Percentiles rank a stretch among this genome's conserved stretches.
phyloP scores from a whole-genome alignment of 1,139 yeast genomes.

The Saccharomyces hybrid region DNA sequence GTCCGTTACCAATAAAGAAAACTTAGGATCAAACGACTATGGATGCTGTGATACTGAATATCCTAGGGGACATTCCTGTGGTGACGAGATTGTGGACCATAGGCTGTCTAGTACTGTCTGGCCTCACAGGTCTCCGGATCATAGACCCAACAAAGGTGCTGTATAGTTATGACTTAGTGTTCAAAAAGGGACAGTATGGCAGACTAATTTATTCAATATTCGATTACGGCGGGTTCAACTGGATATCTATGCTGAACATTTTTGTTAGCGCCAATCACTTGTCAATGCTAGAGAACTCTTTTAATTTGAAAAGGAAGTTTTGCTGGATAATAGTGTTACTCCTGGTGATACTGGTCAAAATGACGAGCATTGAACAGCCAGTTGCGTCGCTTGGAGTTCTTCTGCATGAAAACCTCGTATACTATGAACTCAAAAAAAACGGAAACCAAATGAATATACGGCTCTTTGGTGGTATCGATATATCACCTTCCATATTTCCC shows the following conservation, averaged over 20 bases:
- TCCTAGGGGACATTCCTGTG: constrained; percentile 25
- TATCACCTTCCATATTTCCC: constrained; percentile 20
- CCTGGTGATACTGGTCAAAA: constrained; percentile 12
- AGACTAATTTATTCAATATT: constrained; percentile 27
- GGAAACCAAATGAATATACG: constrained; percentile 16
- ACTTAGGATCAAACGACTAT: constrained; percentile 7
- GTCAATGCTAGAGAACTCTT: constrained; percentile 23
- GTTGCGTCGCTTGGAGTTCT: constrained; percentile 23
- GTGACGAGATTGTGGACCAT: constrained; percentile 27
- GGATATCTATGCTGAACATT: constrained; percentile 21
- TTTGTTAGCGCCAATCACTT: constrained; percentile 20
- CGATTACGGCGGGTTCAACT: constrained; percentile 23
- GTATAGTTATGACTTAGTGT: constrained; percentile 28
- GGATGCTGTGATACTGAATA: constrained; percentile 25
- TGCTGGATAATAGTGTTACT: constrained; percentile 22
- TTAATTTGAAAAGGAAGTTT: constrained; percentile 19
- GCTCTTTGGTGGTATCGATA: constrained; percentile 18
- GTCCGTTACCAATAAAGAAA: neutral
- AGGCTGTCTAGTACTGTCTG: constrained; percentile 23
- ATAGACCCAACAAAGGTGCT: constrained; percentile 20
- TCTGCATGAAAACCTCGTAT: constrained; percentile 25
- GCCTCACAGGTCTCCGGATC: constrained; percentile 19
- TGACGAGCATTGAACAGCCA: constrained; percentile 24
- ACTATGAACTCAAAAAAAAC: constrained; percentile 23
- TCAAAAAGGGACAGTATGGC: constrained; percentile 26